phyloP scores from a whole-genome alignment of 345 rosid species.

The Arabis hirsuta region DNA sequence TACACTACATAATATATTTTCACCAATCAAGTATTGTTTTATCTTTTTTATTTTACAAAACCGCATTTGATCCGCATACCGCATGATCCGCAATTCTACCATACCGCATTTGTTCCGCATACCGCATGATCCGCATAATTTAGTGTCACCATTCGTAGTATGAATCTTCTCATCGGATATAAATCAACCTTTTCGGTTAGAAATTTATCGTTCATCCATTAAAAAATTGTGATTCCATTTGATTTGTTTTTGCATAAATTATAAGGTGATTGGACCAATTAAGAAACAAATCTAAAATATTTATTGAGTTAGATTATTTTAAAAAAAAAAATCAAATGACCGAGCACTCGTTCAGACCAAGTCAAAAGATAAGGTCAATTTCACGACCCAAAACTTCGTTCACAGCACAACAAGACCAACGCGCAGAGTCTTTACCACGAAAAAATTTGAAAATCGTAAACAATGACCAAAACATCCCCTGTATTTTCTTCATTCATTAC shows the following conservation, averaged over 20 bases:
- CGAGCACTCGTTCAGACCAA: slow-evolving; percentile 31
- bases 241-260: not conserved
- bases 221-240: slow-evolving; percentile 3
- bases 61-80: too few species aligned
- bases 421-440: not conserved
- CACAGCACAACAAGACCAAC: slow-evolving; percentile 29
- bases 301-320: not conserved
- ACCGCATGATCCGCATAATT: too few species aligned
- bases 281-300: not conserved
- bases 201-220: too few species aligned
- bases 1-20: too few species aligned
- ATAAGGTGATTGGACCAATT: not conserved
- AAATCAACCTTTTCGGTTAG: too few species aligned
- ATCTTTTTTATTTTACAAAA: too few species aligned
- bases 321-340: not conserved
- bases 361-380: slow-evolving; percentile 40
- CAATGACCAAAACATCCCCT: not conserved
- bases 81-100: too few species aligned
- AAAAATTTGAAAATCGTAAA: not conserved
- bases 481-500: not conserved
- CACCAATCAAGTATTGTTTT: too few species aligned
- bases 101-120: too few species aligned
- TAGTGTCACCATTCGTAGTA: too few species aligned
- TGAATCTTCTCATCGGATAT: too few species aligned
- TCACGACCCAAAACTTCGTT: slow-evolving; percentile 32